Evolutionary conservation across 2,329 filamentous ascomycete species (phyloP), one percentile per base, ranked within the genome.

Genomic region (Ophiognomonia clavigignenti-juglandacearum): DNA sequence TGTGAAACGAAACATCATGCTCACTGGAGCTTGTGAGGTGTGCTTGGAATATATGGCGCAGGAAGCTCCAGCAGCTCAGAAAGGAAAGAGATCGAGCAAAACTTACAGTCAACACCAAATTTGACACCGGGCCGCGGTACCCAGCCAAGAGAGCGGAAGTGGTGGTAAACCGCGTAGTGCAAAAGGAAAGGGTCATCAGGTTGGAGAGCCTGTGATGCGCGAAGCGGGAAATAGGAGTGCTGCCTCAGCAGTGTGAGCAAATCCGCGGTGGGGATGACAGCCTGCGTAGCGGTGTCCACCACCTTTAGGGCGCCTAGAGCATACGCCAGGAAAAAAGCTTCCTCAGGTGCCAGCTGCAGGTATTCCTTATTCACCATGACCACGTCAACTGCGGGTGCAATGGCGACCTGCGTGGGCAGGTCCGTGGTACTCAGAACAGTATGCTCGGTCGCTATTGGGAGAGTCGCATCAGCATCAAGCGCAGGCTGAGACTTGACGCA

Each of bases 91-190:
- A 6, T 10, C 4, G 6, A n/a, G 18, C 6, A 16, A 23, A 4
- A 39, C 43, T 45, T 23, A 45, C 43, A 96, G 64, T 98, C 93
- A 9, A 90, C 87, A 19, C 88, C 88, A 58, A 98, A 98, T 61
- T 98, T 98, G 62, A 95, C 84, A 29, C 93, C 95, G 5, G 87
- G 83, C 13, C 95, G 85, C 1, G 95, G 86, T 1, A 96, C 88
- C 92, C 93, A 98, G 20, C 93, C 93, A 0, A 97, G 74, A 0
- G 90, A 95, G 31, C 93, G 85, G 69, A 96, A 98, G 63, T 98
- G 92, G 62, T 98, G 93, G 64, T 96, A 98, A 16, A 88, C 88
- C 11, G 82, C 83, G 60, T 97, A 98, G 48, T 88, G 84, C 1
- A 96, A 64, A 18, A 97, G 70, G 64, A 98, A 98, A 0, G 81